Conservation (phyloP, 441 rosid genomes). For the Syzygium malaccense region DNA sequence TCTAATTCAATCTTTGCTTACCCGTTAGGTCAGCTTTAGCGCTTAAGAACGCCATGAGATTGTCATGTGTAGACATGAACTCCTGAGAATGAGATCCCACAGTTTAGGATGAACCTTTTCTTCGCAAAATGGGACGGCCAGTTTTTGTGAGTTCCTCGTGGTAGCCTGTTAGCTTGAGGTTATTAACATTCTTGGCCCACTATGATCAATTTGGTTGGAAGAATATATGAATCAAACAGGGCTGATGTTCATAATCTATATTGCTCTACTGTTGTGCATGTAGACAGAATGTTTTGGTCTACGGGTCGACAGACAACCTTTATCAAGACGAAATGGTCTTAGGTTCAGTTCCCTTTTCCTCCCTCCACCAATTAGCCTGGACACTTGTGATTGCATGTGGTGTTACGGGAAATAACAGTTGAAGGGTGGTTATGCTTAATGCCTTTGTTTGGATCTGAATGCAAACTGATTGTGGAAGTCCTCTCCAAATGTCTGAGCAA, state of each 20-base stretch:
- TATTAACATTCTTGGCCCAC: background rate
- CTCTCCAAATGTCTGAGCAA: background rate
- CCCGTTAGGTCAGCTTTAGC: background rate
- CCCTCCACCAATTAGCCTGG: background rate
- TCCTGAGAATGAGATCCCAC: background rate
- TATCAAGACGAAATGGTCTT: background rate
- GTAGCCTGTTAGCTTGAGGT: background rate
- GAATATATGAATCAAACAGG: background rate
- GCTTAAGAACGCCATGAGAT: background rate
- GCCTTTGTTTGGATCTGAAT: background rate
- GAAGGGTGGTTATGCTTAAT: background rate
- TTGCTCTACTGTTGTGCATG: background rate
- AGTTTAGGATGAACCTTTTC: background rate
- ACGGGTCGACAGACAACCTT: background rate
- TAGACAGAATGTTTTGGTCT: background rate
- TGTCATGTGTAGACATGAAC: background rate
- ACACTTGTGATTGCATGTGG: background rate
- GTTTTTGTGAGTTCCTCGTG: background rate
- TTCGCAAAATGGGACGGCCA: background rate
- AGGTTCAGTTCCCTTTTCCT: background rate
- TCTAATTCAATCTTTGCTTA: background rate
- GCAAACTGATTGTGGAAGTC: background rate
- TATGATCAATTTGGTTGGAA: background rate
- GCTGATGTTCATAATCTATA: background rate
- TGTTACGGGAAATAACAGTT: background rate